Conservation (phyloP, 2,329 filamentous ascomycete species). For the Aspergillus calidoustus region DNA sequence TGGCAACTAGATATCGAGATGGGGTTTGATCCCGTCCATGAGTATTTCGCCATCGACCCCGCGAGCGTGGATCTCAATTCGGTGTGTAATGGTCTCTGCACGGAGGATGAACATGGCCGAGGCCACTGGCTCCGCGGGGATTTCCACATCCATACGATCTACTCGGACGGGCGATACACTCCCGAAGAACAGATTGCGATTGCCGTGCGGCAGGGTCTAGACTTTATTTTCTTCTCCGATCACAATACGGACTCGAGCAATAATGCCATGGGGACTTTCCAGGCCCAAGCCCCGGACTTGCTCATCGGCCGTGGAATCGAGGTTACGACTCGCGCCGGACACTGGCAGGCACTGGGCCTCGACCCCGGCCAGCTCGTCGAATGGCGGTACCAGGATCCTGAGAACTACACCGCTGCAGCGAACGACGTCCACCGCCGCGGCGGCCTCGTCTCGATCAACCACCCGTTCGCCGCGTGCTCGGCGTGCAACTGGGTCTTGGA, state of each 20-base stretch:
- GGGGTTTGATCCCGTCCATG: not conserved
- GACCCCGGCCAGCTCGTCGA: not conserved
- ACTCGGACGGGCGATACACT: not conserved
- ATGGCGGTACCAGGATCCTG: not conserved
- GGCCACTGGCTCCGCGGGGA: not conserved
- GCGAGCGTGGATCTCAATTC: not conserved
- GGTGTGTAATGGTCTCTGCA: not conserved
- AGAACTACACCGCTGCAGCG: not conserved
- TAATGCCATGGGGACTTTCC: not conserved
- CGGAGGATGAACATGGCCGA: not conserved
- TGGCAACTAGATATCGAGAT: constrained; percentile 3
- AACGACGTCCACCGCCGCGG: not conserved
- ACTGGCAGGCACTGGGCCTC: not conserved
- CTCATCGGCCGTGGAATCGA: not conserved
- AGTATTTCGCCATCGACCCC: not conserved
- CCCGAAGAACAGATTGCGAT: not conserved
- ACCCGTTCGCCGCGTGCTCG: not conserved
- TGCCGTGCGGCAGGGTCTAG: not conserved
- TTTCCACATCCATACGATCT: not conserved
- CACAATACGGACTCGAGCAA: not conserved
- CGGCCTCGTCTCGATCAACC: not conserved
- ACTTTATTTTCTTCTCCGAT: constrained; percentile 1
- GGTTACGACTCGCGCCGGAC: not conserved
- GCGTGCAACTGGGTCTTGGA: not conserved
- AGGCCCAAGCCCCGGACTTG: not conserved